Conservation (phyloP, 768 basidiomycete genomes). For the Mycena chlorophos region DNA sequence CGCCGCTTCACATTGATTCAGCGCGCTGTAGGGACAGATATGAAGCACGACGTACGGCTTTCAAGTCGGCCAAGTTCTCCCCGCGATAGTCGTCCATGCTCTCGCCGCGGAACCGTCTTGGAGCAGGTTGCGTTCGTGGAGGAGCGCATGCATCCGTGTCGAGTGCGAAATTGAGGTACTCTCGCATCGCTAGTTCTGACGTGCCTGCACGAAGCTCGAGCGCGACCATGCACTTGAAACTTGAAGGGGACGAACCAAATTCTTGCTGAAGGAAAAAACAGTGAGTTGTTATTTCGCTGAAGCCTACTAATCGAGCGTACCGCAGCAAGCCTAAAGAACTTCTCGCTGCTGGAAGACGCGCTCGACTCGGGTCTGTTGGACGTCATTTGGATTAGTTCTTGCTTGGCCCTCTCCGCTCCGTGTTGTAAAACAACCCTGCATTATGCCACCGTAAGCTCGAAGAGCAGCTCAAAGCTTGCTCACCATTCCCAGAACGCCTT, state of each 20-base stretch:
- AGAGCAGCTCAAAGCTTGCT: neutral
- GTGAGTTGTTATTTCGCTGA: neutral
- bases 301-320: neutral
- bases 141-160: slow-evolving; percentile 7
- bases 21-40: neutral
- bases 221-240: neutral
- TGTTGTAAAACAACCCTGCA: neutral
- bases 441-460: neutral
- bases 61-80: slow-evolving; percentile 13
- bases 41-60: slow-evolving; percentile 2
- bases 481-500: slow-evolving; percentile 14
- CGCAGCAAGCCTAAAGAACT: slow-evolving; percentile 8
- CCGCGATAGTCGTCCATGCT: slow-evolving; percentile 10
- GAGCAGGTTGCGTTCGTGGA: slow-evolving; percentile 13
- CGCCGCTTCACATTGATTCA: neutral
- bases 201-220: neutral
- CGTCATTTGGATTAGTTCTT: too few species aligned
- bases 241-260: neutral
- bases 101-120: slow-evolving; percentile 12
- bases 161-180: slow-evolving; percentile 8
- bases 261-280: neutral
- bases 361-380: neutral
- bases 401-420: too few species aligned
- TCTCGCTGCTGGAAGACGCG: neutral
- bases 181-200: slow-evolving; percentile 12